phyloP scores from a whole-genome alignment of 345 rosid species.

The Salix arbutifolia region DNA sequence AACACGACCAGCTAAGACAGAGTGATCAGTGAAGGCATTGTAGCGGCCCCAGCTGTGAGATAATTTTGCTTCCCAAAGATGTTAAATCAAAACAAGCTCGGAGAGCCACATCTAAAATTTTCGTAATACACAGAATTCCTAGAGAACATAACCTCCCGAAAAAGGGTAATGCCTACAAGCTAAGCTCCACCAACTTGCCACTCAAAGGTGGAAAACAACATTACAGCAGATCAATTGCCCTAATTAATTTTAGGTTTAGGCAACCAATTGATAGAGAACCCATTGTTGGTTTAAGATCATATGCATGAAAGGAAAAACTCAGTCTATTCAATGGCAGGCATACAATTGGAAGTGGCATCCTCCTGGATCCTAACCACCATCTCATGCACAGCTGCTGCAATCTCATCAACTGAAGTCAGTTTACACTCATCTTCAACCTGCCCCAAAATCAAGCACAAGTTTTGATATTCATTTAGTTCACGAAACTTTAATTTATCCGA shows the following conservation, averaged over 20 bases:
- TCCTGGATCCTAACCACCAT: slow-evolving; percentile 44
- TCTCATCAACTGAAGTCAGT: slow-evolving; percentile 41
- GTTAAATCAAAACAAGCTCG: not conserved
- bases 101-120: not conserved
- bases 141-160: not conserved
- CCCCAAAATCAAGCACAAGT: not conserved
- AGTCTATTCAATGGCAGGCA: not conserved
- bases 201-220: not conserved
- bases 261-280: not conserved
- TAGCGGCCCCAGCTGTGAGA: not conserved
- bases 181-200: not conserved
- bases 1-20: not conserved
- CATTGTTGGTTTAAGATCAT: not conserved
- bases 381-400: slow-evolving; percentile 50
- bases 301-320: not conserved
- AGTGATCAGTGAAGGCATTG: not conserved
- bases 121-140: not conserved
- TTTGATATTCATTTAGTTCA: not conserved
- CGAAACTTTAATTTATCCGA: not conserved
- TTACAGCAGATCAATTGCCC: not conserved
- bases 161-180: not conserved
- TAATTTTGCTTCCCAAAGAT: not conserved
- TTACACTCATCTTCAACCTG: slow-evolving; percentile 56
- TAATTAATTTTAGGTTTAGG: not conserved
- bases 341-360: slow-evolving; percentile 20